Base-by-base conservation (phyloP, 345 rosid genomes). In the Eucalyptus caleyi region DNA sequence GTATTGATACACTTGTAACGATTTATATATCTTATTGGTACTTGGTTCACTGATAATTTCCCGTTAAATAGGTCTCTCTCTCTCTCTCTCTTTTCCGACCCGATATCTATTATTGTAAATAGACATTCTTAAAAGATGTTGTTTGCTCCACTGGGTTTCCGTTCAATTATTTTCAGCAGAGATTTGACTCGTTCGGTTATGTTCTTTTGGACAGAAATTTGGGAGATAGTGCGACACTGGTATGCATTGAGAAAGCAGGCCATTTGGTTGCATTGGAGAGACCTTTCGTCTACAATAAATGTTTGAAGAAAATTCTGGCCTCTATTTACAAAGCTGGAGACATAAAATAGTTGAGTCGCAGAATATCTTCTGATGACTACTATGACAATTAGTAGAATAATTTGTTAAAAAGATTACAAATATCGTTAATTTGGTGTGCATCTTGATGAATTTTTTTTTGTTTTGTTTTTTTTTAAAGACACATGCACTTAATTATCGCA, bases 221-320 rank as follows among this genome's bases (percentile, higher is more conserved):
- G 65, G 93, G 91, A 44, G 88, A 90, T 42, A 88, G 77, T 4
- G 90, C 93, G 13, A 90, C 87, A 11, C 16, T 89, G 44, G 53
- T 86, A 65, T 50, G 44, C 32, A 87, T 91, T 50, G 90, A 91
- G 62, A 91, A 87, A 62, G 89, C 92, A 42, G 92, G 92, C 16
- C 93, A 93, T 54, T 27, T 90, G 15, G 91, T 67, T 32, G 69
- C 86, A 26, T 1, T 88, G 10, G 92, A 93, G 62, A 47, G 91
- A 11, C 92, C 94, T 0, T 88, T 50, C 30, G 88, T 50, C 14
- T 91, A 89, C 91, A 90, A 91, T 19, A 40, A 49, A 50, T 80
- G 37, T 16, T 89, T 91, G 60, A 87, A 89, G 91, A 86, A 45
- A 53, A 90, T 89, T 87, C 91, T 93, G 7, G 86, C 89, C 83